Evolutionary conservation across 352 stramenopile species (phyloP), one percentile per base, ranked within the genome.

Genomic region (Phytopythium boreale): DNA sequence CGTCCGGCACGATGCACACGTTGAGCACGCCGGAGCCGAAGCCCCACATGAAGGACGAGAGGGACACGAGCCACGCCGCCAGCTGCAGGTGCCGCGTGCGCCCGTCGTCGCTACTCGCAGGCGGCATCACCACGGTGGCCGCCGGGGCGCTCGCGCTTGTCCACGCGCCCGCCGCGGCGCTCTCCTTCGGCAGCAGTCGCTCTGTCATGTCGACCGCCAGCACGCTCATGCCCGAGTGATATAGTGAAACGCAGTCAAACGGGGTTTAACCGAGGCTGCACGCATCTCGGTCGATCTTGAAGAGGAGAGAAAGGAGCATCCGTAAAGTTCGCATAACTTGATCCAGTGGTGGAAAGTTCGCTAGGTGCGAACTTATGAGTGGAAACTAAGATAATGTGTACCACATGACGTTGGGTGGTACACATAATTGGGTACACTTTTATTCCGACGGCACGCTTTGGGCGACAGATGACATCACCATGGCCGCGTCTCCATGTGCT

Each of bases 21-120:
- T 94, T 94, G 12, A 94, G 72, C 36, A 89, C 85, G 7, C 78
- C 68, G 31, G 80, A 70, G 34, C 78, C 74, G 56, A 90, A 92
- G 27, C 85, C 85, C 81, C 85, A 94, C 57, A 94, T 78, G 55
- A 94, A 92, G 37, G 83, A 92, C 11, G 83, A 91, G 46, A 94
- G 71, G 41, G 83, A 76, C 50, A 94, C 73, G 37, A 94, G 61
- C 67, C 70, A 77, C 19, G 84, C 82, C 4, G 84, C 67, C 9
- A 91, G 68, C 27, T 76, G 69, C 20, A 92, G 68, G n/a, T 76
- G 63, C 15, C 70, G 67, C 29, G 64, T 75, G 36, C 47, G 50
- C 2, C 65, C 64, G 29, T 58, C 51, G 3, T 24, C 51, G 17
- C 3, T 8, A 17, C 26, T 52, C 26, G 56, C 36, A 1, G 24